Conservation (phyloP, 148 eudicot species). For the Arbutus unedo region DNA sequence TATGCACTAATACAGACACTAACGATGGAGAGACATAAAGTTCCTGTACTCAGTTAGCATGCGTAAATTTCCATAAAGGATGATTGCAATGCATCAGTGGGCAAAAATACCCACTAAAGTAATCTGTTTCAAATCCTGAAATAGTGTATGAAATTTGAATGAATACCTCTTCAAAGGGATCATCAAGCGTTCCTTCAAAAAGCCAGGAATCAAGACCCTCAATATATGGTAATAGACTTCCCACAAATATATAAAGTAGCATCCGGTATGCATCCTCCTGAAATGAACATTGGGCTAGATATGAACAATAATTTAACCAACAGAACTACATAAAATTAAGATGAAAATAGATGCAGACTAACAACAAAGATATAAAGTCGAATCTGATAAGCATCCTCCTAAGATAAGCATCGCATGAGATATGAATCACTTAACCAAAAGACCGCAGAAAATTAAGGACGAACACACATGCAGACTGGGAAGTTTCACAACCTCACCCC, state of each 20-base stretch:
- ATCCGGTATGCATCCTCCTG: constrained; percentile 92
- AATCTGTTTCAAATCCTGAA: background rate
- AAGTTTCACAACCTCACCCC: constrained; percentile 71
- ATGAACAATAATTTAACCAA: too few species aligned
- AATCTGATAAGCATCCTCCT: constrained; percentile 92
- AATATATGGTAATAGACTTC: constrained; percentile 73
- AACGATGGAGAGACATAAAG: background rate
- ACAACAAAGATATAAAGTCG: constrained; percentile 74
- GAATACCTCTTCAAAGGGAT: constrained; percentile 93
- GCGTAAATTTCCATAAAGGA: background rate
- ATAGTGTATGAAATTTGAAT: constrained; percentile 8
- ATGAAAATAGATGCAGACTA: constrained; percentile 25
- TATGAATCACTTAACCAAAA: constrained; percentile 11
- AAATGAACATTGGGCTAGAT: constrained; percentile 14
- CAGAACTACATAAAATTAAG: too few species aligned
- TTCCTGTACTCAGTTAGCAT: background rate
- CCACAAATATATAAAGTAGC: constrained; percentile 75
- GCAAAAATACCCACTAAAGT: background rate
- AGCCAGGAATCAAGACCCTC: constrained; percentile 89
- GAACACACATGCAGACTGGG: constrained; percentile 9
- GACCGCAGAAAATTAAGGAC: background rate
- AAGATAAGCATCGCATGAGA: constrained; percentile 29
- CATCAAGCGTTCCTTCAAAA: constrained; percentile 89
- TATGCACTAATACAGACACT: background rate
- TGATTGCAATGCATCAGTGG: background rate